Percentiles rank a stretch among this genome's conserved stretches.
These are phyloP conservation scores for Pisolithus sp. DNA, from an alignment of 768 basidiomycete species.

Conservation along the genomic window DNA sequence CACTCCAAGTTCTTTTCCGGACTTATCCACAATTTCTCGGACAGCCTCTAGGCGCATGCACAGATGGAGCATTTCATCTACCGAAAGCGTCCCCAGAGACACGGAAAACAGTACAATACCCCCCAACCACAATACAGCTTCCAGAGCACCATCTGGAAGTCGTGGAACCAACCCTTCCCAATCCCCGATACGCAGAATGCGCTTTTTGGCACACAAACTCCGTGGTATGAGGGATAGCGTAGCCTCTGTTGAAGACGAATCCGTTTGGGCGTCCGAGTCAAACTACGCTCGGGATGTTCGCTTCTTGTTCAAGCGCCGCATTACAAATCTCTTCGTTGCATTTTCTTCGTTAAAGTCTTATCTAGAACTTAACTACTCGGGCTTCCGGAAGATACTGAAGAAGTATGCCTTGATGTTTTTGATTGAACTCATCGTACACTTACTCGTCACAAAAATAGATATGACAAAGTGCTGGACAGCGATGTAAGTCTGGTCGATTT, in stretches of 20 bases:
- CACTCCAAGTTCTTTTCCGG: not conserved
- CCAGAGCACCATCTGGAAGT: slow-evolving; percentile 12
- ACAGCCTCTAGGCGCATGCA: slow-evolving; percentile 10
- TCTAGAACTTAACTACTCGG: slow-evolving; percentile 86
- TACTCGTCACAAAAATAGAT: slow-evolving; percentile 41
- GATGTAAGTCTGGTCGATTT: slow-evolving; percentile 32
- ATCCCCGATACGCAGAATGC: slow-evolving; percentile 31
- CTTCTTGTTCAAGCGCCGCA: slow-evolving; percentile 82
- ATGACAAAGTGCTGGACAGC: slow-evolving; percentile 87
- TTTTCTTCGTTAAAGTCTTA: slow-evolving; percentile 77
- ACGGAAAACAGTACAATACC: slow-evolving; percentile 28
- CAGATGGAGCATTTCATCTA: slow-evolving; percentile 43
- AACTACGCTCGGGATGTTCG: slow-evolving; percentile 81
- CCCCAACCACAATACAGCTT: slow-evolving; percentile 1
- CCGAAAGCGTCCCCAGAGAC: slow-evolving; percentile 36
- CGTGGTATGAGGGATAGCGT: slow-evolving; percentile 48
- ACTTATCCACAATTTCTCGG: not conserved
- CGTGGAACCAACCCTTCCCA: slow-evolving; percentile 19
- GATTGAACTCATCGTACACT: not conserved
- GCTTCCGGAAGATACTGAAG: slow-evolving; percentile 92
- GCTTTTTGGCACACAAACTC: slow-evolving; percentile 41
- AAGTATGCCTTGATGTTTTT: slow-evolving; percentile 48
- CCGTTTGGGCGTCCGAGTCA: slow-evolving; percentile 74
- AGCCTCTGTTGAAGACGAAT: slow-evolving; percentile 36
- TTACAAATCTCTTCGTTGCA: slow-evolving; percentile 75